Percentiles rank a stretch among this genome's conserved stretches.
These are phyloP conservation scores for Prunus mongolica DNA, from an alignment of 306 rosid species.

Conservation along the genomic window DNA sequence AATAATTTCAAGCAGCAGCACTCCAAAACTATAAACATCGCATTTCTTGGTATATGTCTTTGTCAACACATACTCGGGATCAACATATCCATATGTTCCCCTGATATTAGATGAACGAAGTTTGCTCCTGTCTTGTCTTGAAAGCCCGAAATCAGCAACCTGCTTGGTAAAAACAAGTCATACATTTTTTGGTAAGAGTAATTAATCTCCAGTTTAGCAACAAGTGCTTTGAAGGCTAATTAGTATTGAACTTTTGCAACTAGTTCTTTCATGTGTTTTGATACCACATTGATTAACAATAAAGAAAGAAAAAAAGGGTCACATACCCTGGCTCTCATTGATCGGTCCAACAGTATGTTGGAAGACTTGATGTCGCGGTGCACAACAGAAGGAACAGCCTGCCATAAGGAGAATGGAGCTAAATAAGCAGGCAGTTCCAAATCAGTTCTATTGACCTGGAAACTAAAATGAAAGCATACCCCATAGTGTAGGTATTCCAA, in stretches of 20 bases:
- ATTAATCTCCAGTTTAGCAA: no score
- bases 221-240: no score
- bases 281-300: background rate
- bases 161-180: background rate
- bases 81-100: conserved; percentile 12
- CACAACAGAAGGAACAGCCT: conserved; percentile 17
- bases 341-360: conserved; percentile 6
- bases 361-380: conserved; percentile 21
- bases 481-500: conserved; percentile 12
- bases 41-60: conserved; percentile 43
- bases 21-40: conserved; percentile 57
- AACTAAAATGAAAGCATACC: background rate
- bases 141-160: conserved; percentile 23
- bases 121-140: conserved; percentile 2
- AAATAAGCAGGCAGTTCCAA: background rate
- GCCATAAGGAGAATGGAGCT: background rate
- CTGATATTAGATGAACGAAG: conserved; percentile 8
- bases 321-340: conserved; percentile 6
- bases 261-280: no score
- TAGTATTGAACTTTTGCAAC: no score
- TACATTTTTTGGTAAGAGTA: no score
- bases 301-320: background rate
- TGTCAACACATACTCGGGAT: conserved; percentile 6
- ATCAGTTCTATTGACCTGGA: background rate
- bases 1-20: conserved; percentile 43